These are phyloP conservation scores for Lactifluus subvellereus DNA, from an alignment of 768 basidiomycete genomes.

Conservation along the genomic window DNA sequence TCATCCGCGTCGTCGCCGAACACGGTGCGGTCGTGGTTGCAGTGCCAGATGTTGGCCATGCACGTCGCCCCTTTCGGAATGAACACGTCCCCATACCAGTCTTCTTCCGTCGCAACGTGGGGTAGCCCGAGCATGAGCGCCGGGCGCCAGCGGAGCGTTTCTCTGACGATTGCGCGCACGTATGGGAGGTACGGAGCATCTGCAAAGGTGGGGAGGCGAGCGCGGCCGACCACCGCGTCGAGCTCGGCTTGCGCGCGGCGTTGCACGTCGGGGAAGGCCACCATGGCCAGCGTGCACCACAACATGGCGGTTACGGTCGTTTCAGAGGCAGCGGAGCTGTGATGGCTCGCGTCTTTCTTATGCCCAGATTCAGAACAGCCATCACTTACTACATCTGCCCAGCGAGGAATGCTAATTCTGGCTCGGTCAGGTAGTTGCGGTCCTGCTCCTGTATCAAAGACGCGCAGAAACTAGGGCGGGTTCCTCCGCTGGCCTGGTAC, in stretches of 20 bases:
- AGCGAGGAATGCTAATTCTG: constrained; percentile 6
- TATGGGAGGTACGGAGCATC: constrained; percentile 22
- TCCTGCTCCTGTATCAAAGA: not conserved
- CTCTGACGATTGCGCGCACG: not conserved
- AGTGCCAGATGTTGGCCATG: constrained; percentile 26
- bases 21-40: constrained; percentile 3
- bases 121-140: not conserved
- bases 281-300: constrained; percentile 20
- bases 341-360: not conserved
- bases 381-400: constrained; percentile 4
- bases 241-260: constrained; percentile 23
- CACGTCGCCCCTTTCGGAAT: constrained; percentile 35
- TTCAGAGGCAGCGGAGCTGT: constrained; percentile 13
- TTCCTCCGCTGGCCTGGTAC: not conserved
- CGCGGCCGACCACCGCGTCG: constrained; percentile 22
- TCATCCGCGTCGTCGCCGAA: constrained; percentile 19
- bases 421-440: constrained; percentile 1
- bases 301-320: constrained; percentile 7
- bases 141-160: constrained; percentile 11
- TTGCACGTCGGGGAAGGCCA: constrained; percentile 19
- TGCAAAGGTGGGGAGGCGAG: constrained; percentile 18
- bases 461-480: constrained; percentile 8
- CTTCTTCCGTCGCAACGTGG: constrained; percentile 24
- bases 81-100: constrained; percentile 21
- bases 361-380: not conserved